Base-by-base conservation (phyloP, 176 grass and related monocot genomes). In the Poa annua region DNA sequence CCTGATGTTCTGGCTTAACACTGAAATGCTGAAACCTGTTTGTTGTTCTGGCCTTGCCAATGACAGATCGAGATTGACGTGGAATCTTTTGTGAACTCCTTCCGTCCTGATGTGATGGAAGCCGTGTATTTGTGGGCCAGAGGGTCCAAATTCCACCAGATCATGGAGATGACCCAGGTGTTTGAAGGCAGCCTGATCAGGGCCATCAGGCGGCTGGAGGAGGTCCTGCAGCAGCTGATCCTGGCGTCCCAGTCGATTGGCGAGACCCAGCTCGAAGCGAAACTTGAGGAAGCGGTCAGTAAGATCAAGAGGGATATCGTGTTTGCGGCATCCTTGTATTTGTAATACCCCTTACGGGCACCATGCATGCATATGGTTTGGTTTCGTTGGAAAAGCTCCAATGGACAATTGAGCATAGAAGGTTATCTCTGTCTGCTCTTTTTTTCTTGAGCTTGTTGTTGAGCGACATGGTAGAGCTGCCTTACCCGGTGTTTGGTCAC, bases 161-260 rank as follows among this genome's bases (percentile, higher is more conserved):
- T 97, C 60, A 90, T 97, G 94, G 94, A 97, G 83, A 89, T 91
- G 74, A 87, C 94, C 13, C 84, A 91, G 65, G 94, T 94, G 52
- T 98, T 98, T 9, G 96, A 98, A 59, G 96, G 96, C 67, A 98
- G 96, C 75, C 74, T 98, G 84, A 98, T 98, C 80, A 92, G 96
- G 72, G 92, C 96, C 5, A 95, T 98, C 66, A 90, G 90, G 80
- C 88, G 96, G 85, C 80, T 98, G 0, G 96, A 95, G 85, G 96
- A 95, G 84, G 92, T 98, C 89, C 77, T 98, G 19, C 96, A 98
- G 78, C 96, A 98, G 85, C 77, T 98, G 64, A 98, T 95, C 79
- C 74, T 91, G 52, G 96, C 96, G 8, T 88, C 96, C 34, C 89
- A 91, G 51, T 93, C 96, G 0, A 90, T 95, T n/a, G 92, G 96